phyloP scores from a whole-genome alignment of 2,329 filamentous ascomycete species.

The Cylindrodendrum hubeiense region DNA sequence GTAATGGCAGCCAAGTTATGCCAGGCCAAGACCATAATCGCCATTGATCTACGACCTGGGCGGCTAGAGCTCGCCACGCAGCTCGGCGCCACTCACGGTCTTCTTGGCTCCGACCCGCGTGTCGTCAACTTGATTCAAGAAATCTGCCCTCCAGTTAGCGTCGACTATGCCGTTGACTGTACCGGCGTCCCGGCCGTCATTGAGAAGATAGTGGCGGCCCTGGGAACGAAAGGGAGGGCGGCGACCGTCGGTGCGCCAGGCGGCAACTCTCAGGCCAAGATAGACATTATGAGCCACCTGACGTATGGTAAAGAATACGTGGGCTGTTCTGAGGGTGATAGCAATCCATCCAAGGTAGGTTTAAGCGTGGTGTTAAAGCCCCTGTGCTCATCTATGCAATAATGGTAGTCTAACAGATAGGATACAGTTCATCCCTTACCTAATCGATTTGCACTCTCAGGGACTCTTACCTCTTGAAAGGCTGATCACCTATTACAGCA shows the following conservation, averaged over 20 bases:
- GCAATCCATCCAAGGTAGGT: constrained; percentile 13
- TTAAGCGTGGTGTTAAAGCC: background rate
- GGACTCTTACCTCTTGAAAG: constrained; percentile 1
- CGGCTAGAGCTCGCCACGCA: constrained; percentile 23
- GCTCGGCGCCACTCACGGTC: constrained; percentile 23
- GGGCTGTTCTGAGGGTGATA: constrained; percentile 28
- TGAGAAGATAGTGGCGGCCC: constrained; percentile 18
- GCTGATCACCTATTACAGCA: background rate
- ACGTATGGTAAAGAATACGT: constrained; percentile 30
- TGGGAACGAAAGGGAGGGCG: constrained; percentile 26
- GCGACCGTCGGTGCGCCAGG: constrained; percentile 28
- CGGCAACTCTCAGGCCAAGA: background rate
- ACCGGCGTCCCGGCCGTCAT: constrained; percentile 27
- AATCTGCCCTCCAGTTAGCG: constrained; percentile 13
- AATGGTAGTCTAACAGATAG: background rate
- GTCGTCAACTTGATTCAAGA: background rate
- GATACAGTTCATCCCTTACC: background rate
- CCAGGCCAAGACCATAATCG: constrained; percentile 14
- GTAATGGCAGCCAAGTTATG: constrained; percentile 29
- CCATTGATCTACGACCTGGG: constrained; percentile 15
- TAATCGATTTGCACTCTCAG: background rate
- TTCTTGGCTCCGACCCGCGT: background rate
- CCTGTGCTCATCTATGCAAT: background rate
- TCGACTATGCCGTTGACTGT: constrained; percentile 33
- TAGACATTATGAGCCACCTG: constrained; percentile 27